Evolutionary conservation across 345 rosid species (phyloP), one percentile per base, ranked within the genome.

Genomic region (Eucalyptus curtisii): DNA sequence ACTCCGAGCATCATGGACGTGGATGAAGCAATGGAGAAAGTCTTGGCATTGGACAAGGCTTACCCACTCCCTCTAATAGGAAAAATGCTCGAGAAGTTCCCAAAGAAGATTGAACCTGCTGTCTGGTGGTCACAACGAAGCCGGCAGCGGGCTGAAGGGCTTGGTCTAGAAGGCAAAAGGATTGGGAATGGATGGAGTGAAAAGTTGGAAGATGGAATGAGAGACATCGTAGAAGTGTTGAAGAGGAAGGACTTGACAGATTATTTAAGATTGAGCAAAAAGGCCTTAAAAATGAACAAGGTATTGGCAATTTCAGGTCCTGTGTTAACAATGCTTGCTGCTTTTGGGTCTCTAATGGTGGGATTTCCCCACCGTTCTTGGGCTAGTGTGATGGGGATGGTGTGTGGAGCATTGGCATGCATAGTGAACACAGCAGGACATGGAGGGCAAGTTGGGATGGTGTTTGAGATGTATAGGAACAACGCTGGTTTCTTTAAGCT

Each of bases 61-160:
- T 95, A 89, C 87, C 97, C 95, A 7, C 96, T 94, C 80, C 95
- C 95, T 6, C 88, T 94, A 79, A 71, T 94, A 0, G 97, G 95
- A 8, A 87, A 81, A 24, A 94, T 93, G 96, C 91, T 94, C 20
- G 92, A 91, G 5, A 95, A 94, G 84, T 95, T 92, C 92, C 95
- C 95, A 0, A 55, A 90, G 71, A 85, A 8, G 13, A 90, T 94
- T 3, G 89, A 91, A 89, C 94, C 97, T 10, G 93, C 94, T 44
- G 92, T 91, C 53, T 94, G 96, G 95, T 94, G 95, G 95, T 95
- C 91, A 5, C 89, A 90, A 59, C 19, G 19, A 59, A 80, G 79
- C 45, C 20, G 17, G 80, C 90, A 40, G 31, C 87, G 20, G 13
- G 68, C 37, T 6, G 33, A 47, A 50, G 45, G 57, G 33, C 9